Percentiles rank a stretch among this genome's conserved stretches.
phyloP scores from a whole-genome alignment of 2,329 filamentous ascomycete species.

The Venturia pyrina region DNA sequence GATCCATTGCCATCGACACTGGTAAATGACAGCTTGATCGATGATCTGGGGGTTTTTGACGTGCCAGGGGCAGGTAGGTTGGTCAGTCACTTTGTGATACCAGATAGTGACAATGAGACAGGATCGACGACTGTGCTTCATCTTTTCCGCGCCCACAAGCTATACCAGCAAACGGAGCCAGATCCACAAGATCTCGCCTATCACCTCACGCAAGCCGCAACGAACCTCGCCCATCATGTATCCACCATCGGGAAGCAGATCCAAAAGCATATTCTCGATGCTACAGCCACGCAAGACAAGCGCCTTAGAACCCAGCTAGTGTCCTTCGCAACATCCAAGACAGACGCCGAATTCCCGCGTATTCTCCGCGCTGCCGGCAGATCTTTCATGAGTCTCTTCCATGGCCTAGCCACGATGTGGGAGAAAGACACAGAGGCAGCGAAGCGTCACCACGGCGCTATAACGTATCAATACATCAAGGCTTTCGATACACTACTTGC shows the following conservation, averaged over 20 bases:
- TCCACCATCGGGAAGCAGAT: slow-evolving; percentile 10
- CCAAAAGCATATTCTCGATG: slow-evolving; percentile 8
- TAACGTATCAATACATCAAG: slow-evolving; percentile 19
- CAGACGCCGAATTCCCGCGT: neutral
- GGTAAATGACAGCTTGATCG: neutral
- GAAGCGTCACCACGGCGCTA: slow-evolving; percentile 16
- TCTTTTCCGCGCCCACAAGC: slow-evolving; percentile 20
- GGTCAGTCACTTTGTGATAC: neutral
- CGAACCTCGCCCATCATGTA: slow-evolving; percentile 16
- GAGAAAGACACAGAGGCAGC: slow-evolving; percentile 1
- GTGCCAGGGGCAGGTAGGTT: neutral
- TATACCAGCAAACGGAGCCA: slow-evolving; percentile 16
- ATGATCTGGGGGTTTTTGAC: neutral
- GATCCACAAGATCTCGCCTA: slow-evolving; percentile 18
- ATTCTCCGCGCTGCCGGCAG: slow-evolving; percentile 8
- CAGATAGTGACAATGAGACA: neutral
- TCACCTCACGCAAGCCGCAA: slow-evolving; percentile 19
- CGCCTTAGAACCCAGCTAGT: slow-evolving; percentile 16
- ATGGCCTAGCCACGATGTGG: slow-evolving; percentile 6
- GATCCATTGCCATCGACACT: neutral
- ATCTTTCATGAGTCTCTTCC: slow-evolving; percentile 10
- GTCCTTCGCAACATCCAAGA: neutral
- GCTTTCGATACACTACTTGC: slow-evolving; percentile 1
- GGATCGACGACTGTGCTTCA: slow-evolving; percentile 13
- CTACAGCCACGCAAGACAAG: slow-evolving; percentile 15